phyloP scores from a whole-genome alignment of 1,139 yeast species.

The Yamadazyma triangularis region DNA sequence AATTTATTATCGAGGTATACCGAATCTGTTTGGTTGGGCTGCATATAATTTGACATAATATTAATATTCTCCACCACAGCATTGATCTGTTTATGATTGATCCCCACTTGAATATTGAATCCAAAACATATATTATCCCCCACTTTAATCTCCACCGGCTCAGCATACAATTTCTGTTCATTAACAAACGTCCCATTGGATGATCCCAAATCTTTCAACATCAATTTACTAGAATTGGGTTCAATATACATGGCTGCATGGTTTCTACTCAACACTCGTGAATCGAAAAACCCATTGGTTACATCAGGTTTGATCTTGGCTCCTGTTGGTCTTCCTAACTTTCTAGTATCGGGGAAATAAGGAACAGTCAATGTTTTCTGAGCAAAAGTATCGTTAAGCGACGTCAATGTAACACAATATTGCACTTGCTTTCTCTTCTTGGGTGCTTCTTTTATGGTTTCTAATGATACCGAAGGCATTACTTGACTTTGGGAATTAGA shows the following conservation, averaged over 20 bases:
- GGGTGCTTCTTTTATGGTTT: conserved; percentile 1
- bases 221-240: conserved; percentile 59
- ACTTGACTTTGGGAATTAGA: conserved; percentile 29
- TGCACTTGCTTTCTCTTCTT: conserved; percentile 31
- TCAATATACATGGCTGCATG: conserved; percentile 90
- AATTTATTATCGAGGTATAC: conserved; percentile 3
- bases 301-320: conserved; percentile 69
- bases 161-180: conserved; percentile 62
- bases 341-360: conserved; percentile 73
- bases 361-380: conserved; percentile 80
- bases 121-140: conserved; percentile 88
- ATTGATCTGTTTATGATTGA: conserved; percentile 79
- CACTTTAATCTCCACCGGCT: conserved; percentile 58
- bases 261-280: conserved; percentile 85
- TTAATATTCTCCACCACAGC: conserved; percentile 73
- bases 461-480: conserved; percentile 8
- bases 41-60: conserved; percentile 41
- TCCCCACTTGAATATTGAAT: conserved; percentile 81
- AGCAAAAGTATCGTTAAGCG: conserved; percentile 79
- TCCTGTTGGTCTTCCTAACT: conserved; percentile 83
- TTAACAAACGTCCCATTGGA: conserved; percentile 95
- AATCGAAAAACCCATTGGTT: conserved; percentile 90
- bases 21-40: conserved; percentile 10
- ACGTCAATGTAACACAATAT: conserved; percentile 60
- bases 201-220: conserved; percentile 80